Evolutionary conservation across 192 early-diverging fungal species (phyloP).

Genomic region (Chytriomyces sp.): DNA sequence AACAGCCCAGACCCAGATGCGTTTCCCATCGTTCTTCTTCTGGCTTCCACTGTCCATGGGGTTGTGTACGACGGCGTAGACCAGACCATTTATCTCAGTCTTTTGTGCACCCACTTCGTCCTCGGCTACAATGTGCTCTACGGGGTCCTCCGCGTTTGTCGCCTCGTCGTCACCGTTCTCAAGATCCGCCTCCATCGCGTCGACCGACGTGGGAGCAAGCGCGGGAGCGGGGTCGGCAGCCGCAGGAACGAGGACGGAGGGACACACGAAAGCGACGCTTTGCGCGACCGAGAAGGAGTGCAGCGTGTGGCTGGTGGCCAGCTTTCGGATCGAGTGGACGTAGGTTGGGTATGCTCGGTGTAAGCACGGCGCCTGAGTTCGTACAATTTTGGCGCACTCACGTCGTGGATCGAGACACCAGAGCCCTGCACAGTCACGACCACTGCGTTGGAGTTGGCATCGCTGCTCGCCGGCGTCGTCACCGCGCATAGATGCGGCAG

Average conservation of each 20-base stretch:
- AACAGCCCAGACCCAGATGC: constrained; percentile 25
- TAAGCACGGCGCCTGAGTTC: too few species aligned
- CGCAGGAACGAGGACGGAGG: neutral
- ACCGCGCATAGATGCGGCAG: constrained; percentile 1
- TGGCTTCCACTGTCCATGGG: neutral
- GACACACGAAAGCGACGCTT: constrained; percentile 4
- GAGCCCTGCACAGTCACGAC: constrained; percentile 19
- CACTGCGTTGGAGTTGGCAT: neutral
- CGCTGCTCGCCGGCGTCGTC: neutral
- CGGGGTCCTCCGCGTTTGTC: neutral
- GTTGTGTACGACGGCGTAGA: constrained; percentile 1
- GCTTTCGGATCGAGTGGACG: neutral
- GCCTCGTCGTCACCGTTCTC: neutral
- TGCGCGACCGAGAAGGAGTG: constrained; percentile 26
- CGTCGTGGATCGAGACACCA: constrained; percentile 14
- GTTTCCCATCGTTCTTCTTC: neutral
- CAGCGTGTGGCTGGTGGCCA: neutral
- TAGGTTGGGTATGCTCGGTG: neutral
- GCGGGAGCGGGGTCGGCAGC: neutral
- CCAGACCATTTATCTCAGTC: constrained; percentile 1
- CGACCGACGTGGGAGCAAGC: neutral
- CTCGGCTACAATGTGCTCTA: neutral
- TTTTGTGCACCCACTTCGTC: neutral
- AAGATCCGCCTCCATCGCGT: neutral
- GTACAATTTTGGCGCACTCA: too few species aligned